Conservation (phyloP, 176 grass and related monocot species). For the Paspalum notatum region DNA sequence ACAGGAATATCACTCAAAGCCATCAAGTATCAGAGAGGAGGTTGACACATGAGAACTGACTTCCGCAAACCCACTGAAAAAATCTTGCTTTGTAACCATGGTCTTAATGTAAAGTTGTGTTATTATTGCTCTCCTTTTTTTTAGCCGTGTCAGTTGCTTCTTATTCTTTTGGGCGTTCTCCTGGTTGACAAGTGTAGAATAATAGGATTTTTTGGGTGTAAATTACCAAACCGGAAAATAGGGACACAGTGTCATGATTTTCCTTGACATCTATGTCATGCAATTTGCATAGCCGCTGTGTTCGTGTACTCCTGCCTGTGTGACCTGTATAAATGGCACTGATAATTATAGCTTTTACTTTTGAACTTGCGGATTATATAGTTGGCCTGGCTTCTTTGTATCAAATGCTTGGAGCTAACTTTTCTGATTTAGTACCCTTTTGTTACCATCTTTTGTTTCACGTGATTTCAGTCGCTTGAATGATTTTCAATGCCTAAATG, state of each 20-base stretch:
- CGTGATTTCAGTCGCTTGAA: too few relatives aligned
- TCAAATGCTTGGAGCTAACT: too few relatives aligned
- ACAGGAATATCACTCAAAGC: slow-evolving; percentile 54
- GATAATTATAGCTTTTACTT: slow-evolving; percentile 34
- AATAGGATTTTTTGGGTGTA: slow-evolving; percentile 51
- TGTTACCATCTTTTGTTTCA: too few relatives aligned
- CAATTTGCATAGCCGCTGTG: slow-evolving; percentile 23
- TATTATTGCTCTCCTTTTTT: slow-evolving; percentile 29
- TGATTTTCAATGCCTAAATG: too few relatives aligned
- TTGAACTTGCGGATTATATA: neutral
- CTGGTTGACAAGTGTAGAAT: slow-evolving; percentile 58
- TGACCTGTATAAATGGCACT: slow-evolving; percentile 50
- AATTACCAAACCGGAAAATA: slow-evolving; percentile 33
- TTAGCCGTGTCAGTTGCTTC: slow-evolving; percentile 35
- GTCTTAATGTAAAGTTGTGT: slow-evolving; percentile 48
- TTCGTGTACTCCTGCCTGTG: slow-evolving; percentile 33
- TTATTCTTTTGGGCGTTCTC: slow-evolving; percentile 39
- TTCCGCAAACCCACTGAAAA: slow-evolving; percentile 13
- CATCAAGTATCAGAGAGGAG: slow-evolving; percentile 55
- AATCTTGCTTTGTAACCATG: slow-evolving; percentile 34
- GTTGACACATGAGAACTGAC: slow-evolving; percentile 32
- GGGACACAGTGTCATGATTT: slow-evolving; percentile 29
- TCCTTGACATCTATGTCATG: slow-evolving; percentile 47
- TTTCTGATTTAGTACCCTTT: too few relatives aligned
- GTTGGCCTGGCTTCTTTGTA: neutral